phyloP scores from a whole-genome alignment of 768 basidiomycete species.

The Cyclocybe cylindracea region DNA sequence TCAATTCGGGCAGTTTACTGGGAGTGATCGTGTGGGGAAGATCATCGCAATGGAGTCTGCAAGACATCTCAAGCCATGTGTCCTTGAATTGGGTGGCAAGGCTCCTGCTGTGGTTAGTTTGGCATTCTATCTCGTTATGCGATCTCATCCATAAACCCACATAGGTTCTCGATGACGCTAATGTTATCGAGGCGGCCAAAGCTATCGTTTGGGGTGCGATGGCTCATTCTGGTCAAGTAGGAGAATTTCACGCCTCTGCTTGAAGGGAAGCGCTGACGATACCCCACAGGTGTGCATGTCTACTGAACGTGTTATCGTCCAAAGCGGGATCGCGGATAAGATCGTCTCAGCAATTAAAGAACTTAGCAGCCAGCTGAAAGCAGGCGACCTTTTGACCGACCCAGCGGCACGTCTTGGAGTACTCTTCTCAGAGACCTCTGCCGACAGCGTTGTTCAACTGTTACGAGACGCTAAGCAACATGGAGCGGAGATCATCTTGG shows the following conservation, averaged over 20 bases:
- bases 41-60: constrained; percentile 56
- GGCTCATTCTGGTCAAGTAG: constrained; percentile 44
- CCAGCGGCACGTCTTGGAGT: constrained; percentile 31
- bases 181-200: constrained; percentile 53
- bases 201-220: constrained; percentile 46
- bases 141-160: not conserved
- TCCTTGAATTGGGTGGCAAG: constrained; percentile 59
- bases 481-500: constrained; percentile 48
- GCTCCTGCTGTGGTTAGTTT: constrained; percentile 49
- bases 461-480: constrained; percentile 42
- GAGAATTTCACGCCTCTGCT: not conserved
- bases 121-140: not conserved
- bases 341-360: constrained; percentile 36
- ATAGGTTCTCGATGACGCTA: constrained; percentile 55
- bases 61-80: constrained; percentile 54
- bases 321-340: constrained; percentile 35
- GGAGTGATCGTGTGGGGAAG: constrained; percentile 53
- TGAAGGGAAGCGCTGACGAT: too few species aligned
- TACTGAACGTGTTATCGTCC: constrained; percentile 57
- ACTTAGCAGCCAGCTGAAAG: constrained; percentile 34
- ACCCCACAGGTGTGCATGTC: constrained; percentile 53
- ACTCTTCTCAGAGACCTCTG: constrained; percentile 45
- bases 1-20: constrained; percentile 47
- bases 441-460: constrained; percentile 44
- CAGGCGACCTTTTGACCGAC: constrained; percentile 36